phyloP scores from a whole-genome alignment of 2,329 filamentous ascomycete genomes.

The Chrysoporthe puriensis region DNA sequence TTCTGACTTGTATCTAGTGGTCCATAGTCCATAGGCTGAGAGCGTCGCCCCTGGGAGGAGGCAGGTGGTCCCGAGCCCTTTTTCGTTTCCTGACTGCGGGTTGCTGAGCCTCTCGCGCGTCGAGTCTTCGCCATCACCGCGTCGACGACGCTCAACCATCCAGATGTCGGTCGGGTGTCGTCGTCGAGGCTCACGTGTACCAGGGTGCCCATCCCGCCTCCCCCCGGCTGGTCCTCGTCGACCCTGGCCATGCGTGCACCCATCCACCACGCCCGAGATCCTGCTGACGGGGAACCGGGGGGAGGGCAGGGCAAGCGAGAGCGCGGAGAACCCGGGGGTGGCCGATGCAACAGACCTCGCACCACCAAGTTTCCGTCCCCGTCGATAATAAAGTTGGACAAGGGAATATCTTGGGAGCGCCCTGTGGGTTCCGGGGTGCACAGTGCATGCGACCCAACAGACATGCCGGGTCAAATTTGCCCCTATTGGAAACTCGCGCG shows the following conservation, averaged over 20 bases:
- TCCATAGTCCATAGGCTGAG: too few relatives aligned
- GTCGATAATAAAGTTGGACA: slow-evolving; percentile 29
- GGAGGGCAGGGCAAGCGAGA: slow-evolving; percentile 8
- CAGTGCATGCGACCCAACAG: slow-evolving; percentile 18
- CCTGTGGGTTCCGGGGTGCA: slow-evolving; percentile 9
- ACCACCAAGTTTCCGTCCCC: slow-evolving; percentile 17
- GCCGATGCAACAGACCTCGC: slow-evolving; percentile 21
- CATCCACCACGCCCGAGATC: slow-evolving; percentile 15
- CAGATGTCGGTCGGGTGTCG: slow-evolving; percentile 17
- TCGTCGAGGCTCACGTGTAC: slow-evolving; percentile 19
- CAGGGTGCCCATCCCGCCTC: slow-evolving; percentile 14
- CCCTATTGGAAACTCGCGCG: slow-evolving; percentile 23
- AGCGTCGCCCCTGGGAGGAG: too few relatives aligned
- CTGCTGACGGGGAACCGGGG: slow-evolving; percentile 10
- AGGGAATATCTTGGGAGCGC: slow-evolving; percentile 18
- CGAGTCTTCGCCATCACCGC: neutral
- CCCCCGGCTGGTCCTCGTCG: neutral
- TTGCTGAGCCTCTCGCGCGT: neutral
- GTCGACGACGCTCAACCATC: neutral
- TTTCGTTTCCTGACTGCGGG: neutral
- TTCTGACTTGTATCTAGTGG: too few relatives aligned
- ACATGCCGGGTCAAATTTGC: slow-evolving; percentile 28
- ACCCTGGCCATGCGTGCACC: slow-evolving; percentile 13
- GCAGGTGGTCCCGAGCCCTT: neutral
- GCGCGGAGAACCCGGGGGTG: slow-evolving; percentile 27